Evolutionary conservation across 2,329 filamentous ascomycete species (phyloP), one percentile per base, ranked within the genome.

Genomic region (Neofusicoccum ribis): DNA sequence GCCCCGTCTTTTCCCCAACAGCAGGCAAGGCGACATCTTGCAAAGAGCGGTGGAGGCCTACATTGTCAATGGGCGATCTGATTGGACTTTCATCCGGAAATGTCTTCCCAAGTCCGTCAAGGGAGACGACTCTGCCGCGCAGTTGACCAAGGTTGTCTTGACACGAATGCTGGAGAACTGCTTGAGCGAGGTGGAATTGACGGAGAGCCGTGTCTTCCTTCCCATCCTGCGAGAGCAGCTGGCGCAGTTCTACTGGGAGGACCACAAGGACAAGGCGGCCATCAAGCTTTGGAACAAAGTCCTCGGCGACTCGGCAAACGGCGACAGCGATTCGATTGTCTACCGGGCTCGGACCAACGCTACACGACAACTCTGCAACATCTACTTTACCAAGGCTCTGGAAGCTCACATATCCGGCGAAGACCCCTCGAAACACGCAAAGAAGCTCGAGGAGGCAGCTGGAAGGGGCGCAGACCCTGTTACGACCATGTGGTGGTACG

Each of bases 351-450:
- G 31, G 43, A 60, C 56, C 11, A 60, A 60, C 43, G 41, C 56
- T 8, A 60, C 56, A 37, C 47, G 56, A 27, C 43, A 43, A 23
- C 56, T 60, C n/a, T 60, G 56, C 43, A 60, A 60, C 43, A 49
- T 60, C n/a, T 60, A 60, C 56, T 60, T 60, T 12, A 60, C 56
- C 31, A 60, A 60, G 56, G 56, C 56, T 47, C 56, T 60, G 41
- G 56, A 60, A 27, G 56, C 56, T 37, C 56, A 60, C 17, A 47
- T 60, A 8, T 34, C 56, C 27, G 56, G 56, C 43, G 56, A 60
- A n/a, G 43, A 60, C 31, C 56, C 56, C 15, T 60, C 56, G 5
- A 60, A 47, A 23, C 20, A 47, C 39, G 56, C 56, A 36, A 47
- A 47, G 31, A 47, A 47, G 41, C 56, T 60, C 11, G 56, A 60